Percentiles rank a stretch among this genome's conserved stretches.
These are phyloP conservation scores for Saccharum hybrid DNA, from an alignment of 202 grass and related monocot genomes.

Conservation along the genomic window DNA sequence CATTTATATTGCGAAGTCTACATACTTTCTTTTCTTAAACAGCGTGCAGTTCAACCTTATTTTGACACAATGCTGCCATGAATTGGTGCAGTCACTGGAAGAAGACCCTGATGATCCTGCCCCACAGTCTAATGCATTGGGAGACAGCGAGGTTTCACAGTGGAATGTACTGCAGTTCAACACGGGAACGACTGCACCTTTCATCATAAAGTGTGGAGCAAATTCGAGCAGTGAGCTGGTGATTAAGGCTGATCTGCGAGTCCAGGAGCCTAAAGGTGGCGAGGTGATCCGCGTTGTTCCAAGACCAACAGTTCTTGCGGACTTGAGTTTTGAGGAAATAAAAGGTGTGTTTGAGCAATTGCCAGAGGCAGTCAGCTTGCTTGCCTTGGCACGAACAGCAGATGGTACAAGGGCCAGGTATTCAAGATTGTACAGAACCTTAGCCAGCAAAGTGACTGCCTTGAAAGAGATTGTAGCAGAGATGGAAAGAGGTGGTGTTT, in stretches of 20 bases:
- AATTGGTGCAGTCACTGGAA: slow-evolving; percentile 66
- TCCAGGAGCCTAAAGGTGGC: slow-evolving; percentile 87
- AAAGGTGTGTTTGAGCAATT: slow-evolving; percentile 77
- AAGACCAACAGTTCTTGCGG: slow-evolving; percentile 74
- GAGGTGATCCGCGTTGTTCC: slow-evolving; percentile 91
- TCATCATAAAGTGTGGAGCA: slow-evolving; percentile 97
- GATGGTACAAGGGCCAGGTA: slow-evolving; percentile 97
- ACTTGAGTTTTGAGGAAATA: slow-evolving; percentile 90
- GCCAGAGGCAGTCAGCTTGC: slow-evolving; percentile 93
- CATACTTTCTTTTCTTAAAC: slow-evolving; percentile 9
- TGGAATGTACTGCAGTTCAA: slow-evolving; percentile 98
- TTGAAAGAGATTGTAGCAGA: slow-evolving; percentile 85
- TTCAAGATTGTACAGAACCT: slow-evolving; percentile 96
- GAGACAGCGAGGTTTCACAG: slow-evolving; percentile 83
- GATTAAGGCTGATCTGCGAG: slow-evolving; percentile 78
- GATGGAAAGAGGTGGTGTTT: slow-evolving; percentile 79
- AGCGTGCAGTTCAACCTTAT: background rate
- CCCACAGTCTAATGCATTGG: slow-evolving; percentile 52
- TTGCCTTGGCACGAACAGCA: slow-evolving; percentile 88
- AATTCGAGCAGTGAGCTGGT: slow-evolving; percentile 90
- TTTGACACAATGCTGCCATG: slow-evolving; percentile 40
- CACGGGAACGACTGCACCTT: slow-evolving; percentile 82
- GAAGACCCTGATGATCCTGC: slow-evolving; percentile 69
- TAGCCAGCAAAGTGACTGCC: slow-evolving; percentile 90
- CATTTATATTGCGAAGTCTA: background rate